A percentile compares a stretch with the other conserved stretches of the same genome.
Evolutionary conservation across 2,329 filamentous ascomycete genomes (phyloP).

Genomic region (Aspergillus thermomutatus): DNA sequence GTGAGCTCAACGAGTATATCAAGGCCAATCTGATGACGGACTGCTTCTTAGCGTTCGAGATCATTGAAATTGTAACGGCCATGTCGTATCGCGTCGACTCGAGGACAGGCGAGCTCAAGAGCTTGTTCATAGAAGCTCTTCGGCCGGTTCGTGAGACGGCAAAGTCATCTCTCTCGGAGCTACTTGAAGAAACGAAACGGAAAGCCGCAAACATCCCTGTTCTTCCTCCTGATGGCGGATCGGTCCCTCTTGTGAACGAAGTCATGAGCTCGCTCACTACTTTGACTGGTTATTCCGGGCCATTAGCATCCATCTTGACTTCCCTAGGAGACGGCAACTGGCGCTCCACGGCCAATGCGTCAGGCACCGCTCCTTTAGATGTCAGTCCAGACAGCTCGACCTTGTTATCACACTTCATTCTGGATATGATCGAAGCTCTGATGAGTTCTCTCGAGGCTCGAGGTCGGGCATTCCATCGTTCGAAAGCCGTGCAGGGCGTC

Average conservation of each 20-base stretch:
- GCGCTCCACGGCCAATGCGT: conserved; percentile 61
- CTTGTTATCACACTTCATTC: conserved; percentile 84
- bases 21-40: conserved; percentile 82
- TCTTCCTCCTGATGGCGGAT: conserved; percentile 73
- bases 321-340: conserved; percentile 92
- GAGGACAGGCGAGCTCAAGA: conserved; percentile 81
- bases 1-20: conserved; percentile 87
- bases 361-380: conserved; percentile 73
- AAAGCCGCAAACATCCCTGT: conserved; percentile 63
- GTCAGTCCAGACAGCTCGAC: conserved; percentile 83
- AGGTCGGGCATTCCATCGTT: conserved; percentile 68
- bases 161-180: conserved; percentile 75
- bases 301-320: conserved; percentile 84
- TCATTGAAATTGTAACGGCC: conserved; percentile 82
- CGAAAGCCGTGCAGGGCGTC: conserved; percentile 75
- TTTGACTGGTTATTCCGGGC: conserved; percentile 81
- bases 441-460: conserved; percentile 73
- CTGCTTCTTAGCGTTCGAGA: conserved; percentile 92
- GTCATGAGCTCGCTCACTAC: conserved; percentile 82
- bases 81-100: conserved; percentile 76
- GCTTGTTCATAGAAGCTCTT: conserved; percentile 75
- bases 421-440: conserved; percentile 81
- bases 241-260: conserved; percentile 74
- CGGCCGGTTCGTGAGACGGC: conserved; percentile 90
- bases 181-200: conserved; percentile 78